Evolutionary conservation across 2,329 filamentous ascomycete species (phyloP).

Genomic region (Lecanicillium sp.): DNA sequence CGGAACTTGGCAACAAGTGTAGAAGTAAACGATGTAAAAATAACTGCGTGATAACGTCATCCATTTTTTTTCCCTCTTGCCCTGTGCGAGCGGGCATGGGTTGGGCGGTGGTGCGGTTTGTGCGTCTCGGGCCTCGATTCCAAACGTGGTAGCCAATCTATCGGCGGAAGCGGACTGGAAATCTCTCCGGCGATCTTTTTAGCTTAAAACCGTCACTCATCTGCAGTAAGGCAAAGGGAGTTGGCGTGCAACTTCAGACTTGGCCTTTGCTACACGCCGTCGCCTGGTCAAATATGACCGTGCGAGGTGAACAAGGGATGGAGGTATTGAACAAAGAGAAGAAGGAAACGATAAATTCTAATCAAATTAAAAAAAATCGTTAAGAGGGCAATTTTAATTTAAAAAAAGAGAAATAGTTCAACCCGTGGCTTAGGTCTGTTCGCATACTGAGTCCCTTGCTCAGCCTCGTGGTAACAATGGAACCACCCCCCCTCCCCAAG

Average conservation of each 20-base stretch:
- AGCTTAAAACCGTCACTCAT: background rate
- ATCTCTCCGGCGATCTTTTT: background rate
- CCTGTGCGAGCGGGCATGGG: background rate
- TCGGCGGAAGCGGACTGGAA: background rate
- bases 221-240: too few relatives aligned
- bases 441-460: background rate
- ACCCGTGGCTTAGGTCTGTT: slow-evolving; percentile 7
- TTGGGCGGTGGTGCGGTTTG: background rate
- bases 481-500: slow-evolving; percentile 1
- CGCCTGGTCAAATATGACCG: background rate
- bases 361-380: background rate
- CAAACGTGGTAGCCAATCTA: background rate
- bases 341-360: background rate
- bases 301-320: background rate
- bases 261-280: background rate
- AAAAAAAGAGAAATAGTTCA: background rate
- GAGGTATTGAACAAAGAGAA: background rate
- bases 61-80: background rate
- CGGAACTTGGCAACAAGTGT: too few relatives aligned
- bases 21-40: too few relatives aligned
- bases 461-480: slow-evolving; percentile 5
- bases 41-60: too few relatives aligned
- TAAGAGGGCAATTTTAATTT: background rate
- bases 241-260: background rate
- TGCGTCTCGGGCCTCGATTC: background rate